Conservation (phyloP, 192 early-diverging fungal genomes). For the Coemansia sp. region DNA sequence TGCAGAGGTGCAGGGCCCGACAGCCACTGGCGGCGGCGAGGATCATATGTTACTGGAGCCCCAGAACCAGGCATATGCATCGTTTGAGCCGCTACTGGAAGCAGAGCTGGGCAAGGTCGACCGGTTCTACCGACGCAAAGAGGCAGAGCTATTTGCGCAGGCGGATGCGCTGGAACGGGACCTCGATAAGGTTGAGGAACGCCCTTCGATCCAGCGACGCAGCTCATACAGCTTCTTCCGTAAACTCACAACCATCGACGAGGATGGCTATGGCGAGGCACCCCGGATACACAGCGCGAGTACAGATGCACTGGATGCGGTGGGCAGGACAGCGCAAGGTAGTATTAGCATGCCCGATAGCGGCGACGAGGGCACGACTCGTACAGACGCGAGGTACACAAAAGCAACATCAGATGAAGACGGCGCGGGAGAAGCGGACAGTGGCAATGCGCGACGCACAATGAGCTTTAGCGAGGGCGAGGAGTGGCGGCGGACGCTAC, state of each 20-base stretch:
- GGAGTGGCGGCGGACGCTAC: constrained; percentile 35
- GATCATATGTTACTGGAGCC: constrained; percentile 33
- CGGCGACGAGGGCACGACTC: neutral
- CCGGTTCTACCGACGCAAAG: constrained; percentile 80
- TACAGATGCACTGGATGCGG: constrained; percentile 7
- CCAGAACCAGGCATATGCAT: constrained; percentile 39
- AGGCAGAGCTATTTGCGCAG: constrained; percentile 70
- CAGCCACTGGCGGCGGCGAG: constrained; percentile 16
- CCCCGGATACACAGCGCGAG: constrained; percentile 16
- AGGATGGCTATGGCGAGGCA: neutral
- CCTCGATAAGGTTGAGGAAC: constrained; percentile 9
- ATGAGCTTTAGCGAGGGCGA: constrained; percentile 24
- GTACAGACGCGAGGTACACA: neutral
- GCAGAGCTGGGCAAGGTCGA: constrained; percentile 82
- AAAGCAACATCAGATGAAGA: neutral
- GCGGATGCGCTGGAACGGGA: constrained; percentile 60
- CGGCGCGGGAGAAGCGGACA: constrained; percentile 4
- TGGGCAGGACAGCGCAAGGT: neutral
- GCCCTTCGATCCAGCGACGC: constrained; percentile 27
- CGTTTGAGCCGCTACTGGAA: constrained; percentile 75
- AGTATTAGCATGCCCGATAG: neutral
- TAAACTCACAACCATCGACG: constrained; percentile 28
- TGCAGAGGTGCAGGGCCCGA: constrained; percentile 13
- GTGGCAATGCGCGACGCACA: constrained; percentile 23
- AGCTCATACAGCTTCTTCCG: constrained; percentile 35